Conservation (phyloP, 2,329 filamentous ascomycete genomes). For the Xylariaceae sp. region DNA sequence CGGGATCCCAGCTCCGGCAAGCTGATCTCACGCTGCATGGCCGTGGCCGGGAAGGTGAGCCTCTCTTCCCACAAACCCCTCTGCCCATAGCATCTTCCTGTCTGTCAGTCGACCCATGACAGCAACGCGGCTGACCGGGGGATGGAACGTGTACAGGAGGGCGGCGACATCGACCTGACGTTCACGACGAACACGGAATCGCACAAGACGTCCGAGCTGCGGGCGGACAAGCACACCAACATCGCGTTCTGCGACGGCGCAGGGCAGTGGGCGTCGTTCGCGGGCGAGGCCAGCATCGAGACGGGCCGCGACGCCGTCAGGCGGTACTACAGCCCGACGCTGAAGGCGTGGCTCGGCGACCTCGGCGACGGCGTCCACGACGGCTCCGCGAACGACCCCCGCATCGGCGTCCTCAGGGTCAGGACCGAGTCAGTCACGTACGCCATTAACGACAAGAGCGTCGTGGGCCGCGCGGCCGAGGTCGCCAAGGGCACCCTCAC, state of each 20-base stretch:
- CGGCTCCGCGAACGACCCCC: constrained; percentile 78
- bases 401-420: constrained; percentile 79
- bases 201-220: constrained; percentile 81
- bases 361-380: constrained; percentile 82
- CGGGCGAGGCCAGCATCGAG: constrained; percentile 68
- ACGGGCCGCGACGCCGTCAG: constrained; percentile 69
- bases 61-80: background rate
- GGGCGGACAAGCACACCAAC: constrained; percentile 73
- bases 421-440: constrained; percentile 74
- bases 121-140: background rate
- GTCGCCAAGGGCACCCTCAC: constrained; percentile 74
- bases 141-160: constrained; percentile 57
- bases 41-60: constrained; percentile 65
- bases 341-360: constrained; percentile 87
- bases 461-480: constrained; percentile 66
- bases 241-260: constrained; percentile 75
- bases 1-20: constrained; percentile 57
- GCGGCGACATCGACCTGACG: constrained; percentile 76
- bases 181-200: constrained; percentile 92
- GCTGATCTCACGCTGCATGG: constrained; percentile 68
- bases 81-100: background rate
- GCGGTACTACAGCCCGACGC: constrained; percentile 72
- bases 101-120: background rate
- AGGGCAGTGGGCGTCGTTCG: constrained; percentile 84
- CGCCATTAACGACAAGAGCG: constrained; percentile 63